These are phyloP conservation scores for Hypomontagnella submonticulosa DNA, from an alignment of 495 filamentous ascomycete genomes.

Conservation along the genomic window DNA sequence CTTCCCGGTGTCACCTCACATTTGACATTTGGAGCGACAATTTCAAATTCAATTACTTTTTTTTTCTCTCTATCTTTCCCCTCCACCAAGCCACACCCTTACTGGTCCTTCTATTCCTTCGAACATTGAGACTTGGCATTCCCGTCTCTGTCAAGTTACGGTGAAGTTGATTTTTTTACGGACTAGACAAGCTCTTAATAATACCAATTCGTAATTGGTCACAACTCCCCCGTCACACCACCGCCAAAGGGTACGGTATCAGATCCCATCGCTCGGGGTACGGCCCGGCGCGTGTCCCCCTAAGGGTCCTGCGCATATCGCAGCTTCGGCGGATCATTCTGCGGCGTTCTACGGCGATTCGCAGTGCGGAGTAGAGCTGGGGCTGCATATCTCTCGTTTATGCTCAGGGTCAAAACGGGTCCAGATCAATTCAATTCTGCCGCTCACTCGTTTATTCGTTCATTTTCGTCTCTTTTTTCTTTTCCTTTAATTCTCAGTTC, in stretches of 20 bases:
- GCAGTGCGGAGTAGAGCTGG: constrained; percentile 37
- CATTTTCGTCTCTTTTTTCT: neutral
- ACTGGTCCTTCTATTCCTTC: neutral
- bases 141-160: constrained; percentile 17
- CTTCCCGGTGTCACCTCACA: neutral
- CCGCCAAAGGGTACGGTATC: neutral
- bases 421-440: constrained; percentile 34
- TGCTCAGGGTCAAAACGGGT: constrained; percentile 22
- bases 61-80: neutral
- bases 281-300: constrained; percentile 34
- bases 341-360: constrained; percentile 30
- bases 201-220: constrained; percentile 31
- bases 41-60: neutral
- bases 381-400: constrained; percentile 32
- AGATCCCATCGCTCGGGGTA: constrained; percentile 28
- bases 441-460: constrained; percentile 20
- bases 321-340: constrained; percentile 26
- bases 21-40: too few species aligned
- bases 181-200: constrained; percentile 7
- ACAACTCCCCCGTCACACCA: constrained; percentile 24
- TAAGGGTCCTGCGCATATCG: constrained; percentile 21
- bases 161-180: constrained; percentile 8
- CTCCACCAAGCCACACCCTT: neutral
- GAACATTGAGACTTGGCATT: neutral
- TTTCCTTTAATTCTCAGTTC: constrained; percentile 5